Conservation (phyloP, 148 eudicot genomes). For the Nyssa sinensis region DNA sequence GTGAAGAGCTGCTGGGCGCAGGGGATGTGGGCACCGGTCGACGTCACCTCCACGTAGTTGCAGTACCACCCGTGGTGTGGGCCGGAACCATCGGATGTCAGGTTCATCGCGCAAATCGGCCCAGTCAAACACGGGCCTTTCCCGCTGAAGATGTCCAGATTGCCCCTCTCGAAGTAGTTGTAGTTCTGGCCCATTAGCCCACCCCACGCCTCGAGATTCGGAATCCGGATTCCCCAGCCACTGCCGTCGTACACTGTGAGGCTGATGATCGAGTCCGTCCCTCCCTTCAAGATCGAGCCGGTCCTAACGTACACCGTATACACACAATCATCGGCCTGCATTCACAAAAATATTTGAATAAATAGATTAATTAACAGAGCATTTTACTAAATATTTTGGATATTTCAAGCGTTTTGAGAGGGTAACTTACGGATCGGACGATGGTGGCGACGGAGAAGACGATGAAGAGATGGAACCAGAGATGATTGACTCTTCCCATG, state of each 20-base stretch:
- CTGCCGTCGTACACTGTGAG: slow-evolving; percentile 49
- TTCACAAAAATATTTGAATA: neutral
- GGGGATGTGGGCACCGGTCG: slow-evolving; percentile 48
- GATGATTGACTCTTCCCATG: slow-evolving; percentile 24
- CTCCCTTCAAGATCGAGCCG: slow-evolving; percentile 73
- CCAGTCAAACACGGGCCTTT: slow-evolving; percentile 63
- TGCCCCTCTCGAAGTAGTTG: slow-evolving; percentile 85
- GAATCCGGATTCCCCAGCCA: slow-evolving; percentile 50
- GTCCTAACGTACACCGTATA: slow-evolving; percentile 70
- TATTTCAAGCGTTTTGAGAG: too few species aligned
- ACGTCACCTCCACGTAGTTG: slow-evolving; percentile 65
- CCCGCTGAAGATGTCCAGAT: slow-evolving; percentile 77
- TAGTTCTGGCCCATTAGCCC: slow-evolving; percentile 72
- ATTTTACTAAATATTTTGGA: too few species aligned
- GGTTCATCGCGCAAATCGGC: slow-evolving; percentile 52
- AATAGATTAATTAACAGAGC: too few species aligned
- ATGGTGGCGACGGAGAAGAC: slow-evolving; percentile 35
- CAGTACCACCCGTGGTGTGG: slow-evolving; percentile 68
- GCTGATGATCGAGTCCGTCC: slow-evolving; percentile 72
- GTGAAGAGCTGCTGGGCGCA: slow-evolving; percentile 49
- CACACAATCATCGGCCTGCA: slow-evolving; percentile 54
- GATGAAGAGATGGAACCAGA: slow-evolving; percentile 38
- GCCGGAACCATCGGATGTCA: slow-evolving; percentile 77
- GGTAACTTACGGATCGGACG: slow-evolving; percentile 47
- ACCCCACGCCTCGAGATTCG: slow-evolving; percentile 68